Evolutionary conservation across 2,329 filamentous ascomycete genomes (phyloP).

Genomic region (Stachybotrys elegans): DNA sequence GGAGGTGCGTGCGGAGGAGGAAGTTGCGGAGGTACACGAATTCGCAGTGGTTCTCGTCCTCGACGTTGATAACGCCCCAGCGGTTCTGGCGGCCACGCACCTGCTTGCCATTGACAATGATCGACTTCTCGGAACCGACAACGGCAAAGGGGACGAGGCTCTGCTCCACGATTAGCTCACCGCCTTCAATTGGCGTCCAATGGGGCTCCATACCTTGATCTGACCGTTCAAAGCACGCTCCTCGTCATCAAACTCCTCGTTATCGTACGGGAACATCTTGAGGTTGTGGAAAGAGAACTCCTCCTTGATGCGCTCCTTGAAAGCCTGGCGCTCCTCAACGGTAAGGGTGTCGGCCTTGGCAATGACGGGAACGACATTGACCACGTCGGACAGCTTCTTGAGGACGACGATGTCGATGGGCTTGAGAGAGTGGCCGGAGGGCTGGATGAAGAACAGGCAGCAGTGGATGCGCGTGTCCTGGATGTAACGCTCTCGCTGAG

Average conservation of each 20-base stretch:
- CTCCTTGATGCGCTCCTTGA: constrained; percentile 99
- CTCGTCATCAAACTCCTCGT: constrained; percentile 97
- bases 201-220: constrained; percentile 70
- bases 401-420: constrained; percentile 98
- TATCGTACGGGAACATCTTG: constrained; percentile 99
- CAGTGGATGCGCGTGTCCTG: constrained; percentile 99
- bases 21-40: constrained; percentile 98
- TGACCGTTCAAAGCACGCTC: constrained; percentile 89
- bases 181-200: not conserved
- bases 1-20: constrained; percentile 94
- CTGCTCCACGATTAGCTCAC: constrained; percentile 47
- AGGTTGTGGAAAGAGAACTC: constrained; percentile 99
- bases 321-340: constrained; percentile 87
- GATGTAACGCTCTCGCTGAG: constrained; percentile 97
- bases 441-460: constrained; percentile 99
- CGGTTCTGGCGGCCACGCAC: constrained; percentile 97
- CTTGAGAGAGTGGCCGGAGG: constrained; percentile 95
- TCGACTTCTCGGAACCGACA: constrained; percentile 95
- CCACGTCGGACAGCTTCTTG: constrained; percentile 98
- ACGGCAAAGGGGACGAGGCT: constrained; percentile 95
- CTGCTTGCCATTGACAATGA: constrained; percentile 95
- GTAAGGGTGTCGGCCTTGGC: constrained; percentile 97
- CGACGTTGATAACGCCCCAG: constrained; percentile 99
- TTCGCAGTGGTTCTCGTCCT: constrained; percentile 99
- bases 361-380: constrained; percentile 98